Conservation (phyloP, 371 early-diverging fungal genomes). For the Choanephora cucurbitarum region DNA sequence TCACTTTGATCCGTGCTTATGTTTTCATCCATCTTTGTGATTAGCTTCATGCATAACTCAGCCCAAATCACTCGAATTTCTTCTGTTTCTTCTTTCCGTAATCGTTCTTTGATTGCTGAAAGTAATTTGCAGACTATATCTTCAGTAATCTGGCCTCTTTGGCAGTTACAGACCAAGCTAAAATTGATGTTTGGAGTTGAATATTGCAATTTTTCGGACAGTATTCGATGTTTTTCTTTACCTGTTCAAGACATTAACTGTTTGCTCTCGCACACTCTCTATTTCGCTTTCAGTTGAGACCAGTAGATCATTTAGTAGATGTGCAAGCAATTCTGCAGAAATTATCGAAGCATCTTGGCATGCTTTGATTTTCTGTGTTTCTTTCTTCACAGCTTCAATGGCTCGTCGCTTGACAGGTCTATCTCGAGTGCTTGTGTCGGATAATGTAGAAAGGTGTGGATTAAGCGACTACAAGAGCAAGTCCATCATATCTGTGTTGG, state of each 20-base stretch:
- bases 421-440: slow-evolving; percentile 19
- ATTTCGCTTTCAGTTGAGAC: slow-evolving; percentile 27
- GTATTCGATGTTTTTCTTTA: slow-evolving; percentile 1
- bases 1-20: slow-evolving; percentile 7
- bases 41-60: slow-evolving; percentile 5
- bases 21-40: slow-evolving; percentile 1
- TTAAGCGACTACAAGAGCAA: slow-evolving; percentile 7
- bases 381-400: slow-evolving; percentile 22
- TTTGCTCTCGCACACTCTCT: slow-evolving; percentile 30
- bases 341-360: slow-evolving; percentile 8
- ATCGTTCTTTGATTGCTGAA: background rate
- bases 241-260: slow-evolving; percentile 22
- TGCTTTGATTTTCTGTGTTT: slow-evolving; percentile 6
- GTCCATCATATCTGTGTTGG: too few relatives aligned
- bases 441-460: slow-evolving; percentile 10
- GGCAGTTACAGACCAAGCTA: slow-evolving; percentile 11
- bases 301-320: slow-evolving; percentile 6
- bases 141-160: background rate
- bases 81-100: slow-evolving; percentile 26
- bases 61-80: slow-evolving; percentile 33
- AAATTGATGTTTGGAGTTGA: background rate
- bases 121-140: background rate
- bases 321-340: slow-evolving; percentile 9
- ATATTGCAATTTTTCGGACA: background rate
- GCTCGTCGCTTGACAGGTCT: slow-evolving; percentile 24